These are phyloP conservation scores for Colletotrichum sidae DNA, from an alignment of 2,329 filamentous ascomycete species.

Conservation along the genomic window DNA sequence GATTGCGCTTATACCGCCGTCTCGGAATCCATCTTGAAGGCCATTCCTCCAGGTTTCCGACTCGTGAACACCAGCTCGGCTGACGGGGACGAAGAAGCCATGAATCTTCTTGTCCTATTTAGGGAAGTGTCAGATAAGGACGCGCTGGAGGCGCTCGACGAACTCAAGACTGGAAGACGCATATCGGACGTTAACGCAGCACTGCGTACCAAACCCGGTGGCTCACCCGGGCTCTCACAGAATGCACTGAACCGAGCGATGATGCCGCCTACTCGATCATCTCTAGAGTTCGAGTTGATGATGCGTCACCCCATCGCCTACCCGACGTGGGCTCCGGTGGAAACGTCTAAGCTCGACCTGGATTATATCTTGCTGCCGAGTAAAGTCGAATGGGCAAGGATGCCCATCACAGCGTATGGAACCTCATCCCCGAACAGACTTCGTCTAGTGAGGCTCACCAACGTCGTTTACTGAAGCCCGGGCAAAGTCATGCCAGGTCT, in stretches of 20 bases:
- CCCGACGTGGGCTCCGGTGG: constrained; percentile 1
- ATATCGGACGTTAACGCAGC: no score
- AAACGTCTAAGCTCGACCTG: background rate
- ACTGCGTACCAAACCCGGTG: background rate
- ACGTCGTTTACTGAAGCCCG: no score
- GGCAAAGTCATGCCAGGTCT: no score
- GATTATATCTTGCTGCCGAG: background rate
- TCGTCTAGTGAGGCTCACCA: no score
- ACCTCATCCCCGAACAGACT: no score
- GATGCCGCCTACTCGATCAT: constrained; percentile 5
- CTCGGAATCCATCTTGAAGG: background rate
- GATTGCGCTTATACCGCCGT: constrained; percentile 7
- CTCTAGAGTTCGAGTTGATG: constrained; percentile 18
- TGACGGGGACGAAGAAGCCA: background rate
- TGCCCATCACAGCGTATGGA: no score
- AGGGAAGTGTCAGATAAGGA: background rate
- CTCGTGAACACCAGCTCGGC: no score
- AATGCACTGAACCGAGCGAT: constrained; percentile 1
- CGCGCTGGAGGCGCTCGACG: background rate
- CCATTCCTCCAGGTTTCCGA: background rate
- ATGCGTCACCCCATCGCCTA: constrained; percentile 10
- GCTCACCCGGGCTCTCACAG: background rate
- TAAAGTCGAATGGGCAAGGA: background rate
- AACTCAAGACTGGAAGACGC: background rate
- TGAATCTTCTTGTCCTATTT: background rate